Base-by-base conservation (phyloP, 768 basidiomycete species). In the Pleurotus tuber-regium region DNA sequence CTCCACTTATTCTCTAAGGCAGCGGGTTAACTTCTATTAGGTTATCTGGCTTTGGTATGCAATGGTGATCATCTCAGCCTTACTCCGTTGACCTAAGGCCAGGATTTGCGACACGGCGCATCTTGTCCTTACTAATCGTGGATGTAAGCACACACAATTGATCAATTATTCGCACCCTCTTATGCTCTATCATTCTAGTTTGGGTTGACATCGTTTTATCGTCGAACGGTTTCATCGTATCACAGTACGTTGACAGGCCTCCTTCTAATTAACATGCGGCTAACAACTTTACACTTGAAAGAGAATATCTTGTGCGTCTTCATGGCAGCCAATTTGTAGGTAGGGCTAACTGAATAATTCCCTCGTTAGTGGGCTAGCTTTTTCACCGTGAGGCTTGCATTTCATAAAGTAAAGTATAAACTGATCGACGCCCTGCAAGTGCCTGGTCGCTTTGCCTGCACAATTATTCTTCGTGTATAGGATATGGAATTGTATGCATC, bases 41-140 rank as follows among this genome's bases (percentile, higher is more conserved):
- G 46, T 48, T 21, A 6, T 35, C 7, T 48, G 46, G 46, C 31
- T 48, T 1, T 48, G 28, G 46, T 36, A 24, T n/a, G n/a, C n/a
- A n/a, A n/a, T n/a, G 1, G 46, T 35, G 35, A 14, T 23, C 5
- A 7, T 18, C 19, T 9, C 8, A 24, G 21, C 18, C 18, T 35
- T 24, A 11, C 28, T 19, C 29, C 21, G 12, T 26, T 33, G 28
- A 29, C 29, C 16, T n/a, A 23, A 18, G 10, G 21, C 21, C n/a
- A 48, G 46, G 30, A 30, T 18, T n/a, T 48, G 46, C 35, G 46
- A 48, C n/a, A 48, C 46, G n/a, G 31, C 46, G 12, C 46, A 48
- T 48, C 31, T 48, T 29, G 23, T 48, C 46, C 46, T 48, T 19
- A 48, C 46, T 5, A 48, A 48, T 23, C 46, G 46, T 48, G 46